A percentile compares a stretch with the other conserved stretches of the same genome.
Conservation (phyloP, 2,329 filamentous ascomycete species). For the Grosmannia serpens region DNA sequence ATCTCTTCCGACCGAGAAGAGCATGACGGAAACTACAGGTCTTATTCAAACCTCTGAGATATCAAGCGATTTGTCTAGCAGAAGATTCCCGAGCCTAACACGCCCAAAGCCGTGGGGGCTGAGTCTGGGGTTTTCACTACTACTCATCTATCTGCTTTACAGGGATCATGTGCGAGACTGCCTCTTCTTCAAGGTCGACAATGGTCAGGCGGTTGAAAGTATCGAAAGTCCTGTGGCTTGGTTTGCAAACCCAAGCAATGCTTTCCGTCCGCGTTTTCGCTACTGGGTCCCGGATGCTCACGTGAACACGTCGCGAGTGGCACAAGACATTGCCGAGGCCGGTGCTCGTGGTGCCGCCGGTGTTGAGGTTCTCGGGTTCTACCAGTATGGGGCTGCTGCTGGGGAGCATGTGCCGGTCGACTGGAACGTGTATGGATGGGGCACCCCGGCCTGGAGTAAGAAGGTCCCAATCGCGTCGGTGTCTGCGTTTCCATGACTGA, state of each 20-base stretch:
- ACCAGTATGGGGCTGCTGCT: conserved; percentile 22
- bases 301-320: conserved; percentile 10
- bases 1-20: too few species aligned
- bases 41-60: too few species aligned
- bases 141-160: not conserved
- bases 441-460: conserved; percentile 6
- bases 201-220: not conserved
- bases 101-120: not conserved
- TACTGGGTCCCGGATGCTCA: conserved; percentile 9
- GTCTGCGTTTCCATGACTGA: not conserved
- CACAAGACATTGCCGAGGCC: conserved; percentile 20
- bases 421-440: conserved; percentile 23
- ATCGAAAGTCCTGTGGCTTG: not conserved
- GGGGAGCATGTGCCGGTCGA: not conserved
- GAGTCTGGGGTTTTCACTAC: not conserved
- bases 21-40: too few species aligned
- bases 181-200: not conserved
- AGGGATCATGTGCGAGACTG: not conserved
- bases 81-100: too few species aligned
- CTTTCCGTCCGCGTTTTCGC: not conserved
- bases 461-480: not conserved
- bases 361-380: conserved; percentile 26
- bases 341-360: conserved; percentile 24
- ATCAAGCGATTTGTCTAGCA: too few species aligned
- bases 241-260: not conserved